Percentiles rank a stretch among this genome's conserved stretches.
phyloP scores from a whole-genome alignment of 2,329 filamentous ascomycete genomes.

The Aspergillus awamori region DNA sequence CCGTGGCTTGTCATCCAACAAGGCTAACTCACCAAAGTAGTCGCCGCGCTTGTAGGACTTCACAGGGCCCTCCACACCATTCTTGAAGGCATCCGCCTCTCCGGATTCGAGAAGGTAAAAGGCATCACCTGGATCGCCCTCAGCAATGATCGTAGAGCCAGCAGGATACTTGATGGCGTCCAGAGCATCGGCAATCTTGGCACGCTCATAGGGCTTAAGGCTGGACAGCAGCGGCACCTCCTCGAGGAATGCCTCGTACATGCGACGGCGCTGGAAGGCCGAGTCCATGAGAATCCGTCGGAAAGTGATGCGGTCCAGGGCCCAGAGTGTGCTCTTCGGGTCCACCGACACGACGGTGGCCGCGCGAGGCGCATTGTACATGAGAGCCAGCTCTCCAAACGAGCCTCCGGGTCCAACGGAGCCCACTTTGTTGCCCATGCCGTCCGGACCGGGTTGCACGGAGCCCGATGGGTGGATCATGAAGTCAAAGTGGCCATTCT shows the following conservation, averaged over 20 bases:
- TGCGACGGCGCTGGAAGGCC: slow-evolving; percentile 89
- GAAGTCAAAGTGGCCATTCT: slow-evolving; percentile 86
- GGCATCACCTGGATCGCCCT: slow-evolving; percentile 87
- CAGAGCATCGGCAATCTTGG: slow-evolving; percentile 95
- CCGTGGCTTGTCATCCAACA: slow-evolving; percentile 90
- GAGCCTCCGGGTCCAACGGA: slow-evolving; percentile 85
- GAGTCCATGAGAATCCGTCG: slow-evolving; percentile 98
- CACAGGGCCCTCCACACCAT: slow-evolving; percentile 69
- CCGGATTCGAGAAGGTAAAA: slow-evolving; percentile 91
- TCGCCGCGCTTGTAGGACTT: slow-evolving; percentile 87
- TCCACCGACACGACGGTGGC: slow-evolving; percentile 89
- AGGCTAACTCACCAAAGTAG: slow-evolving; percentile 93
- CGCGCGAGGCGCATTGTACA: slow-evolving; percentile 97
- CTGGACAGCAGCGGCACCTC: slow-evolving; percentile 84
- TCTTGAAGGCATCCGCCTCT: slow-evolving; percentile 83
- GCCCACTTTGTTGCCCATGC: slow-evolving; percentile 80
- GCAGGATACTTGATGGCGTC: slow-evolving; percentile 84
- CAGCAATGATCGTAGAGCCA: slow-evolving; percentile 81
- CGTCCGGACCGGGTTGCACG: slow-evolving; percentile 77
- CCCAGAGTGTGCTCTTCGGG: slow-evolving; percentile 80
- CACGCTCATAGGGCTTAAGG: slow-evolving; percentile 88
- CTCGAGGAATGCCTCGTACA: slow-evolving; percentile 96
- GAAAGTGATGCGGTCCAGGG: slow-evolving; percentile 92
- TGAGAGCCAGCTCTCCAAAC: slow-evolving; percentile 93
- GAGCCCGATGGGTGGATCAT: slow-evolving; percentile 80